These are phyloP conservation scores for Coelastrella sp. DNA, from an alignment of 139 green algal species.

Conservation along the genomic window DNA sequence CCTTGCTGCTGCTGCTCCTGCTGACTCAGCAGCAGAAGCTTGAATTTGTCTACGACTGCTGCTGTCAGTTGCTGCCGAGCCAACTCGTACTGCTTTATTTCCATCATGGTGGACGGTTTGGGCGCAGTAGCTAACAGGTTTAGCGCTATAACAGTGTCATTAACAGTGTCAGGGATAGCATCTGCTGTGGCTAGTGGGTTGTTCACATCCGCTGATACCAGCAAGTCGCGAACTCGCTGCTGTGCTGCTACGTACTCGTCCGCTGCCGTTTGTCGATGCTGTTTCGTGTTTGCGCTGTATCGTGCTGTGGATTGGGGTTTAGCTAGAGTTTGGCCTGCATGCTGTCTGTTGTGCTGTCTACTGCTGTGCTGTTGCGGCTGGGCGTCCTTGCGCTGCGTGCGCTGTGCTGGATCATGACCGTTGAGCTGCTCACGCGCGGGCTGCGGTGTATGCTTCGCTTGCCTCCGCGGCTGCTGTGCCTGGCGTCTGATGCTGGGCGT, in stretches of 20 bases:
- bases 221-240: background rate
- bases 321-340: background rate
- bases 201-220: background rate
- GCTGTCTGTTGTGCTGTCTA: background rate
- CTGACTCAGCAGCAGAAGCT: background rate
- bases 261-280: background rate
- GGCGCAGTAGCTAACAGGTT: constrained; percentile 16
- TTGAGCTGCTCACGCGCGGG: too few relatives aligned
- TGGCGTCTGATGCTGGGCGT: too few relatives aligned
- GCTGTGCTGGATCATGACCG: too few relatives aligned
- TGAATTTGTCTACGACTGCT: constrained; percentile 3
- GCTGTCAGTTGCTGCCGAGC: background rate
- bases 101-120: background rate
- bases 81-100: background rate
- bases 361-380: background rate
- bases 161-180: background rate
- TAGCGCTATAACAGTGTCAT: background rate
- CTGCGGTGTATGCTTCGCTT: too few relatives aligned
- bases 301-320: background rate
- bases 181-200: background rate
- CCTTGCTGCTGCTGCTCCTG: background rate
- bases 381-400: background rate
- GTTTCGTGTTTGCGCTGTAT: background rate
- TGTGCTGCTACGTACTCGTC: background rate
- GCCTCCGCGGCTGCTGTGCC: background rate